phyloP scores from a whole-genome alignment of 2,329 filamentous ascomycete species.

The Zymoseptoria tritici region DNA sequence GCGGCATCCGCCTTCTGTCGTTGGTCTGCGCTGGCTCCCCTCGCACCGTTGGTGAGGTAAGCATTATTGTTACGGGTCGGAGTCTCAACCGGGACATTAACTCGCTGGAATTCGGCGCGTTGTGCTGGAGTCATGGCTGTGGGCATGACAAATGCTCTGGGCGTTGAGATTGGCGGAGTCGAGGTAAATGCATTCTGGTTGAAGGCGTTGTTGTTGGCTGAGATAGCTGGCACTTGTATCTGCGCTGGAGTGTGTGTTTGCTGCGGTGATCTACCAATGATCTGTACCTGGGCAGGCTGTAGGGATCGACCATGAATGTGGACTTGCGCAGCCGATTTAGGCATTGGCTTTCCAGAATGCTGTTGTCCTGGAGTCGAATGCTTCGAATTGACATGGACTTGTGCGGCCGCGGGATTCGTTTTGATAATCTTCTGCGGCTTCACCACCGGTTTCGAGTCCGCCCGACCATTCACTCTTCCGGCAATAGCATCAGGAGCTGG shows the following conservation, averaged over 20 bases:
- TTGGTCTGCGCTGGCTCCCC: conserved; percentile 50
- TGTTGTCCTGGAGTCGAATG: neutral
- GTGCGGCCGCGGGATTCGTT: neutral
- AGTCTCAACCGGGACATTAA: conserved; percentile 12
- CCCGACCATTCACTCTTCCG: neutral
- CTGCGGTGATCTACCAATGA: neutral
- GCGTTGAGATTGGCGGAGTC: conserved; percentile 1
- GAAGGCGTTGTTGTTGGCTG: neutral
- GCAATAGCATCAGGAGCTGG: neutral
- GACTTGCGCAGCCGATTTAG: neutral
- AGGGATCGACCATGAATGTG: neutral
- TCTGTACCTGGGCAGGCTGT: conserved; percentile 1
- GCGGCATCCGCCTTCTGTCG: conserved; percentile 72
- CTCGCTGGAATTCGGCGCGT: conserved; percentile 26
- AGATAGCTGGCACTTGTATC: conserved; percentile 6
- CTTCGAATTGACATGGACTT: neutral
- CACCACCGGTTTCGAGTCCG: neutral
- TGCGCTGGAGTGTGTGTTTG: conserved; percentile 4
- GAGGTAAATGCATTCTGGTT: neutral
- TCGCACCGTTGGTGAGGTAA: conserved; percentile 14
- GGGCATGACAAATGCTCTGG: conserved; percentile 19
- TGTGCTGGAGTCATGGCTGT: conserved; percentile 24
- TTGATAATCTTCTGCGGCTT: neutral
- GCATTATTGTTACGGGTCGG: conserved; percentile 13
- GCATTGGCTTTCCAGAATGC: neutral